Conservation (phyloP, 495 filamentous ascomycete genomes). For the Arthonia radiata region DNA sequence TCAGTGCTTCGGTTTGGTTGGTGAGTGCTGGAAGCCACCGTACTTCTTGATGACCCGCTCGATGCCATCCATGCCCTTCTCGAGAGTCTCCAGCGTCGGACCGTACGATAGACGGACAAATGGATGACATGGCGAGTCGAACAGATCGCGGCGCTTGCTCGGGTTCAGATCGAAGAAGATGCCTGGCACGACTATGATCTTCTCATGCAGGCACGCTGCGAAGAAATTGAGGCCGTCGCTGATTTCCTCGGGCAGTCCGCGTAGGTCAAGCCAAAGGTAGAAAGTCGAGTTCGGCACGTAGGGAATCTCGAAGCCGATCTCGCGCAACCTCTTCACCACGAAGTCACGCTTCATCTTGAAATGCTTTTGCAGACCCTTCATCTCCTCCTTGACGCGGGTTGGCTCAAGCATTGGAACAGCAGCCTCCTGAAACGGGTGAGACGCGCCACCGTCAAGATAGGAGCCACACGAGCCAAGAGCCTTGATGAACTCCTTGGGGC, state of each 20-base stretch:
- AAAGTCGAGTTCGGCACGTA: constrained; percentile 74
- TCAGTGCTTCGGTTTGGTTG: no score
- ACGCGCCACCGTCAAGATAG: constrained; percentile 89
- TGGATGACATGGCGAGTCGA: constrained; percentile 80
- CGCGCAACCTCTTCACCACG: constrained; percentile 45
- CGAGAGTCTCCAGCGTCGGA: constrained; percentile 65
- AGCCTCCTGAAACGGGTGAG: constrained; percentile 87
- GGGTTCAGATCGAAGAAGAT: constrained; percentile 90
- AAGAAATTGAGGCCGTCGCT: constrained; percentile 92
- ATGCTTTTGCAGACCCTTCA: constrained; percentile 68
- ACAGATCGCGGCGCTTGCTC: constrained; percentile 65
- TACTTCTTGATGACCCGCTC: constrained; percentile 48
- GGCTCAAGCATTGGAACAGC: constrained; percentile 83
- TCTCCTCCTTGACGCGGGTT: constrained; percentile 51
- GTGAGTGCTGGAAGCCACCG: no score
- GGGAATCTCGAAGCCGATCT: constrained; percentile 54
- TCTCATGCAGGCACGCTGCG: constrained; percentile 71
- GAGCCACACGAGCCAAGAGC: constrained; percentile 79
- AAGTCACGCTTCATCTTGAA: constrained; percentile 83
- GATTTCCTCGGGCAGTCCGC: constrained; percentile 41
- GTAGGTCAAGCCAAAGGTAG: constrained; percentile 61
- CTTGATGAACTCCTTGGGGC: constrained; percentile 88
- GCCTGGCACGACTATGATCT: constrained; percentile 84
- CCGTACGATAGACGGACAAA: constrained; percentile 85
- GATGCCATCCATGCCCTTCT: constrained; percentile 70